Base-by-base conservation (phyloP, 2,329 filamentous ascomycete species). In the Epicoccum nigrum region DNA sequence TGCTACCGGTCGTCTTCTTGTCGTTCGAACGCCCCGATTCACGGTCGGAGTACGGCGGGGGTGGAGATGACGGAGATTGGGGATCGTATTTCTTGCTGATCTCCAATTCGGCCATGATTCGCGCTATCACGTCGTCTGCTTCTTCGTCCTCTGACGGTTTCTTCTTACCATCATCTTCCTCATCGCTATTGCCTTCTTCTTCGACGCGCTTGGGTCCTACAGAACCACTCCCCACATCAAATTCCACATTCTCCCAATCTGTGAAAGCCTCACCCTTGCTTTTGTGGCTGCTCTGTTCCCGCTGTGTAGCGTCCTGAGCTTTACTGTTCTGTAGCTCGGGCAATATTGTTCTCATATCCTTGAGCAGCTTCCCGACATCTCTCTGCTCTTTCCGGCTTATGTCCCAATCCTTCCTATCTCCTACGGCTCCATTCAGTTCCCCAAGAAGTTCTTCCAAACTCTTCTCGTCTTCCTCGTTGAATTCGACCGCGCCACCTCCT, bases 391-490 rank as follows among this genome's bases (percentile, higher is more conserved):
- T 64, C 7, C 60, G 64, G 17, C 68, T 62, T 6, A 79, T 50
- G 43, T 72, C 71, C 73, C 75, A 78, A 33, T 76, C 68, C 39
- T 74, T 72, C 39, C 65, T 57, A 7, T 62, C 58, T 7, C 63
- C 63, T 6, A 66, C 51, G 19, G 63, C 51, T 7, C 54, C 56
- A 21, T 67, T 62, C 4, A 81, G 58, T 52, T 80, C 76, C 13
- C 65, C 68, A 6, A 81, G 59, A 16, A 81, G 56, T 45, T 79
- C 75, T 25, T 80, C 78, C n/a, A 81, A 58, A 20, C 69, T 76
- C 58, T 73, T 72, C 49, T 78, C 78, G 45, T 79, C 75, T 41
- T 72, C 74, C 16, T 62, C 65, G 51, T 74, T 67, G 39, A 65
- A 62, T 11, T 70, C 63, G 3, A 66, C 54, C 57, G 54, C 51